Evolutionary conservation across 2,329 filamentous ascomycete species (phyloP).

Genomic region (Neoascochyta sp.): DNA sequence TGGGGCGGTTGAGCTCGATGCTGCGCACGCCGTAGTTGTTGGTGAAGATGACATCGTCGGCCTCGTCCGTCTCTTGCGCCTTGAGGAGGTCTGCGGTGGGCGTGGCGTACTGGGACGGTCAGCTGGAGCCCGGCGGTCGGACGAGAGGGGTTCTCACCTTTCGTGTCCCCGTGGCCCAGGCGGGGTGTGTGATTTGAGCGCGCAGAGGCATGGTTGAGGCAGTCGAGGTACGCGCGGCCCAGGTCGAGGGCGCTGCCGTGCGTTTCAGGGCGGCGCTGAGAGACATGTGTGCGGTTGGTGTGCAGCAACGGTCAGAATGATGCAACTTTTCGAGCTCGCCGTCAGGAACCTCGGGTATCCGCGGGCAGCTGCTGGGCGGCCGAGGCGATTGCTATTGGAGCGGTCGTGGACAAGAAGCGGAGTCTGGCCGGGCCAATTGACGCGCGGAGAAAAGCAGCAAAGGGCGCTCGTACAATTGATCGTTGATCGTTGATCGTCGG

Average conservation of each 20-base stretch:
- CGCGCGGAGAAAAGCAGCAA: too few relatives aligned
- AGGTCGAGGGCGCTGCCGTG: constrained; percentile 40
- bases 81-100: constrained; percentile 40
- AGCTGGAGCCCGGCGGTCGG: too few relatives aligned
- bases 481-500: too few relatives aligned
- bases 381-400: too few relatives aligned
- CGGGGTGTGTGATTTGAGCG: constrained; percentile 66
- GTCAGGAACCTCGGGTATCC: constrained; percentile 40
- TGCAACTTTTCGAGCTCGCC: constrained; percentile 29
- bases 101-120: constrained; percentile 34
- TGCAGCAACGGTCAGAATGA: constrained; percentile 14
- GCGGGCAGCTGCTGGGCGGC: constrained; percentile 4
- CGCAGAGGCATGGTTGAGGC: constrained; percentile 68
- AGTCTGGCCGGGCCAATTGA: too few relatives aligned
- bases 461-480: too few relatives aligned
- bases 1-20: constrained; percentile 89
- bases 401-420: constrained; percentile 1
- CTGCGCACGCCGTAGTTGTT: constrained; percentile 84
- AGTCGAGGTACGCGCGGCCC: constrained; percentile 30
- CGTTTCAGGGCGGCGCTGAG: constrained; percentile 42
- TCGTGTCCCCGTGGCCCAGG: constrained; percentile 49
- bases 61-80: constrained; percentile 65
- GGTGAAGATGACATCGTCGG: constrained; percentile 89
- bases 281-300: constrained; percentile 41
- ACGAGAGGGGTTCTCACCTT: constrained; percentile 43